phyloP scores from a whole-genome alignment of 805 yeast species.

The Lachancea sp. region DNA sequence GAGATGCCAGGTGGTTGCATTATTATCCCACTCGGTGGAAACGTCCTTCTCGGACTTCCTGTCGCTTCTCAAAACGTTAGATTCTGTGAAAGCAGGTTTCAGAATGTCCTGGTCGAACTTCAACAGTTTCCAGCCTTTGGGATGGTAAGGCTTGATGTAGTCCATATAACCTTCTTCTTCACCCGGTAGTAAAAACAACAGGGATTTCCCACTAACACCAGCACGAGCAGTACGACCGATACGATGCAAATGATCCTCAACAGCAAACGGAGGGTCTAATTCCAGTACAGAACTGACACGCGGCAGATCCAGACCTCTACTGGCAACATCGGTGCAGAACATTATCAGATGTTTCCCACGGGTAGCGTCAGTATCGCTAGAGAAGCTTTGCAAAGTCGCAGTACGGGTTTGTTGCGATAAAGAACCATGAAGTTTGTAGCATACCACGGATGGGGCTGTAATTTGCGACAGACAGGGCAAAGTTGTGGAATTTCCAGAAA shows the following conservation, averaged over 20 bases:
- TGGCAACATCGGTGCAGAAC: constrained; percentile 95
- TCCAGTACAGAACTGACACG: constrained; percentile 80
- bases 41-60: constrained; percentile 23
- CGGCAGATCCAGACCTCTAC: constrained; percentile 93
- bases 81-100: constrained; percentile 32
- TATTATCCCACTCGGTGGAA: constrained; percentile 73
- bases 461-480: constrained; percentile 31
- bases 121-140: constrained; percentile 43
- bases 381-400: constrained; percentile 60
- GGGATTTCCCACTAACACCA: constrained; percentile 77
- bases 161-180: constrained; percentile 78
- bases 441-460: constrained; percentile 38
- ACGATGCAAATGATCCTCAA: constrained; percentile 93
- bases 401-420: constrained; percentile 79
- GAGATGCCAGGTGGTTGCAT: constrained; percentile 95
- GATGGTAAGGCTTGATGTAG: constrained; percentile 51
- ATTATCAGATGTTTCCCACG: constrained; percentile 55
- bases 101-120: constrained; percentile 43
- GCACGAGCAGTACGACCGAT: constrained; percentile 98
- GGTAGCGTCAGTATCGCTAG: constrained; percentile 35
- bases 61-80: constrained; percentile 32
- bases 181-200: constrained; percentile 80
- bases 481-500: constrained; percentile 25
- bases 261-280: constrained; percentile 89
- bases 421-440: constrained; percentile 83